Evolutionary conservation across 129 eudicot species (phyloP), one percentile per base, ranked within the genome.

Genomic region (Dittrichia graveolens): DNA sequence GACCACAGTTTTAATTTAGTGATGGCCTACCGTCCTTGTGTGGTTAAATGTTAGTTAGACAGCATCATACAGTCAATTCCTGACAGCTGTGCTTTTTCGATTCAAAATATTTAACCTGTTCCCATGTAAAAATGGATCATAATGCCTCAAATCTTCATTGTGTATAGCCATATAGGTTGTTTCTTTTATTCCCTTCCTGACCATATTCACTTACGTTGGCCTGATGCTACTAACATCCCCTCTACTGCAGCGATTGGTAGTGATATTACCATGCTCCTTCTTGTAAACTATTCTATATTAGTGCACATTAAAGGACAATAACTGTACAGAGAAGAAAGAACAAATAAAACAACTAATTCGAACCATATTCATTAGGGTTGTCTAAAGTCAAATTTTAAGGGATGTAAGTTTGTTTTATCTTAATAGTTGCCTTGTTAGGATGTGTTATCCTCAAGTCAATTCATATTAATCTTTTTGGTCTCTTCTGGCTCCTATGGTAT

Each of bases 241-340:
- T 50, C 46, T 70, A 54, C 39, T 41, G 34, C 42, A 16, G 64
- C 34, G 40, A 61, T 40, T 34, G 15, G 67, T 40, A 40, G 34
- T 60, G 67, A 11, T 61, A 40, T 61, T 61, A 61, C 14, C 47
- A 39, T 14, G 48, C 67, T 61, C n/a, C 48, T 38, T 69, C 53
- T 5, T 40, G 40, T 53, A 40, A 14, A 52, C 40, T 69, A 50
- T 53, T 39, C 16, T 16, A 16, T 40, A 49, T 69, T 44, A 53
- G 6, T 53, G 19, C 31, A 49, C 18, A 8, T 52, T 37, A 14
- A 50, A 50, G 74, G 52, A 38, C 48, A 38, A 38, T 44, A 13
- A 37, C 65, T 60, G 45, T 60, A 12, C 24, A n/a, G 24, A 19
- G 24, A 60, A 37, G 15, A 60, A 35, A 6, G 11, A 16, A 52